phyloP scores from a whole-genome alignment of 371 early-diverging fungal species.

The Chytridiales sp. region DNA sequence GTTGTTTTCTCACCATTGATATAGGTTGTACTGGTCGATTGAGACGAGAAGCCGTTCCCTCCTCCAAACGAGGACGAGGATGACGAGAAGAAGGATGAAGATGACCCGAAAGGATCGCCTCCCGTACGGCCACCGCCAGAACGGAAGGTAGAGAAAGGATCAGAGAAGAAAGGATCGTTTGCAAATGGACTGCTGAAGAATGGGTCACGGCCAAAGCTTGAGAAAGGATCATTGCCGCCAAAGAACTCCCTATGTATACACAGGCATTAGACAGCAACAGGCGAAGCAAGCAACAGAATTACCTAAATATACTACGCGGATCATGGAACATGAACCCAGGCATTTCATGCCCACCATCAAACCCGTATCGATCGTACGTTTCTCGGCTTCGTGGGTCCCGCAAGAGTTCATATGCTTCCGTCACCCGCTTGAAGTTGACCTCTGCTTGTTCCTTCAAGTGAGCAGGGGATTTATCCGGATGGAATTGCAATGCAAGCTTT shows the following conservation, averaged over 20 bases:
- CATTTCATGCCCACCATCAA: neutral
- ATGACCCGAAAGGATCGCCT: slow-evolving; percentile 4
- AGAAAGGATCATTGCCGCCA: slow-evolving; percentile 22
- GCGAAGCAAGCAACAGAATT: neutral
- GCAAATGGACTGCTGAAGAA: slow-evolving; percentile 14
- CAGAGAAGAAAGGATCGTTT: slow-evolving; percentile 12
- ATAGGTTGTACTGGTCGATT: slow-evolving; percentile 27
- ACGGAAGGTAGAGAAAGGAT: slow-evolving; percentile 11
- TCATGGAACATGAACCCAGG: slow-evolving; percentile 15
- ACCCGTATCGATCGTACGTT: slow-evolving; percentile 5
- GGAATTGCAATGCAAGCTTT: slow-evolving; percentile 41
- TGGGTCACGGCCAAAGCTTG: slow-evolving; percentile 5
- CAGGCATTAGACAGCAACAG: too few relatives aligned
- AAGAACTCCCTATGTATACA: slow-evolving; percentile 21
- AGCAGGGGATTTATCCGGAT: slow-evolving; percentile 48
- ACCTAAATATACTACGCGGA: slow-evolving; percentile 23
- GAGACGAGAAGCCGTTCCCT: slow-evolving; percentile 22
- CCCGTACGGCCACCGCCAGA: slow-evolving; percentile 5
- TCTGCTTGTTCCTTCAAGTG: slow-evolving; percentile 30
- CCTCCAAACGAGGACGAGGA: slow-evolving; percentile 10
- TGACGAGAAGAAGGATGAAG: slow-evolving; percentile 5
- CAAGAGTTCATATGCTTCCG: slow-evolving; percentile 52
- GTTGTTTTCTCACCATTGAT: slow-evolving; percentile 34
- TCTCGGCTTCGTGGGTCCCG: slow-evolving; percentile 20
- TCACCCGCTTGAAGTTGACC: slow-evolving; percentile 40